Evolutionary conservation across 176 grass and related monocot genomes (phyloP).

Genomic region (Melocanna baccifera): DNA sequence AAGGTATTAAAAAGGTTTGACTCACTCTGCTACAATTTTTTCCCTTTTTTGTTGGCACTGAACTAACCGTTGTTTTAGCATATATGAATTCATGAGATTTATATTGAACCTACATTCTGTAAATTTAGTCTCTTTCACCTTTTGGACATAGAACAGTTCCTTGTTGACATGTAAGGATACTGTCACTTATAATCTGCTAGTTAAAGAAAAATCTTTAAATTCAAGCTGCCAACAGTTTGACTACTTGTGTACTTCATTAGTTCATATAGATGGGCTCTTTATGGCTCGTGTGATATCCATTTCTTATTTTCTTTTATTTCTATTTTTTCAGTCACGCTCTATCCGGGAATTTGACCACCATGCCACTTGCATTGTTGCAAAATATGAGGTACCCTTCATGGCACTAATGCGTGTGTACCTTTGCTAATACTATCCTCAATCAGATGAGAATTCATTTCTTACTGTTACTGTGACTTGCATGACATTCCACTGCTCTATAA

Average conservation of each 20-base stretch:
- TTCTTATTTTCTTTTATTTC: slow-evolving; percentile 26
- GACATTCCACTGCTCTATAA: not conserved
- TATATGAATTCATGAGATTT: not conserved
- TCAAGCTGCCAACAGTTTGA: slow-evolving; percentile 5
- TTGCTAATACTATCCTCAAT: slow-evolving; percentile 23
- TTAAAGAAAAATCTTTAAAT: not conserved
- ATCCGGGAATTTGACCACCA: slow-evolving; percentile 93
- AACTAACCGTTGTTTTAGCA: not conserved
- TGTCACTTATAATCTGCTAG: slow-evolving; percentile 4
- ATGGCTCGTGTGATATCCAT: slow-evolving; percentile 15
- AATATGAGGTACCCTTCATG: slow-evolving; percentile 69
- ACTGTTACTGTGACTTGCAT: not conserved
- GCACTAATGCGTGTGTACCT: not conserved
- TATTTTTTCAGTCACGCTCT: slow-evolving; percentile 66
- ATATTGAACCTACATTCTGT: slow-evolving; percentile 14
- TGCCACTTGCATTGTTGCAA: slow-evolving; percentile 77
- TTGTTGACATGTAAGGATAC: not conserved
- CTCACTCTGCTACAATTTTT: slow-evolving; percentile 12
- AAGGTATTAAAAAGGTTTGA: slow-evolving; percentile 81
- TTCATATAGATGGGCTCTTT: not conserved
- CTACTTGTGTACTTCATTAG: slow-evolving; percentile 1
- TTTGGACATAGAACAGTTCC: not conserved
- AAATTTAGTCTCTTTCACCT: not conserved
- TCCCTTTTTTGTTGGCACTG: slow-evolving; percentile 3
- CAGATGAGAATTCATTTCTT: not conserved